These are phyloP conservation scores for Penicillium sp. DNA, from an alignment of 2,329 filamentous ascomycete genomes.

Conservation along the genomic window DNA sequence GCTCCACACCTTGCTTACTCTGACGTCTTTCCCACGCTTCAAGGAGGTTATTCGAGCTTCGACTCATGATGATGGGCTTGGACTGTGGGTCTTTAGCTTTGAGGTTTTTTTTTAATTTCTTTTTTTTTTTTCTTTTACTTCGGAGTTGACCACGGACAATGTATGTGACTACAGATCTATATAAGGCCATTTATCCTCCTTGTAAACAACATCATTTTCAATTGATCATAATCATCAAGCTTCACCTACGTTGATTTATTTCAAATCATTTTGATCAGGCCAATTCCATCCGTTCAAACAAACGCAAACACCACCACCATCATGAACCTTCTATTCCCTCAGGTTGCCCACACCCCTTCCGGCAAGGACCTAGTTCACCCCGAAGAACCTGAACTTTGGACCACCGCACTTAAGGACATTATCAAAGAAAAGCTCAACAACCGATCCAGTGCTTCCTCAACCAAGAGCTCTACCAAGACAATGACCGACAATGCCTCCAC, in stretches of 20 bases:
- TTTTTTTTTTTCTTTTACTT: not conserved
- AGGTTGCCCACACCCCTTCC: not conserved
- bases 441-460: not conserved
- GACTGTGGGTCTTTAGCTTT: not conserved
- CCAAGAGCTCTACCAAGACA: slow-evolving; percentile 4
- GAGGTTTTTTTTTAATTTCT: not conserved
- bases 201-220: not conserved
- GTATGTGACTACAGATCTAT: not conserved
- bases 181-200: not conserved
- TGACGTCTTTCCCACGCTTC: slow-evolving; percentile 2
- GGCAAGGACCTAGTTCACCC: not conserved
- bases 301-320: not conserved
- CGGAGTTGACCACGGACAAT: not conserved
- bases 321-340: slow-evolving; percentile 1
- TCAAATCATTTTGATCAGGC: not conserved
- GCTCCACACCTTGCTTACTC: not conserved
- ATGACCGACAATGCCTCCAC: slow-evolving; percentile 19
- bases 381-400: not conserved
- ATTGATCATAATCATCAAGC: not conserved
- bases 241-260: not conserved
- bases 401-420: not conserved
- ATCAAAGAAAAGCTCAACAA: not conserved
- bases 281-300: not conserved
- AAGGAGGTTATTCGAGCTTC: slow-evolving; percentile 2
- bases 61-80: slow-evolving; percentile 4